Evolutionary conservation across 2,329 filamentous ascomycete species (phyloP).

Genomic region (Calycina herbarum): DNA sequence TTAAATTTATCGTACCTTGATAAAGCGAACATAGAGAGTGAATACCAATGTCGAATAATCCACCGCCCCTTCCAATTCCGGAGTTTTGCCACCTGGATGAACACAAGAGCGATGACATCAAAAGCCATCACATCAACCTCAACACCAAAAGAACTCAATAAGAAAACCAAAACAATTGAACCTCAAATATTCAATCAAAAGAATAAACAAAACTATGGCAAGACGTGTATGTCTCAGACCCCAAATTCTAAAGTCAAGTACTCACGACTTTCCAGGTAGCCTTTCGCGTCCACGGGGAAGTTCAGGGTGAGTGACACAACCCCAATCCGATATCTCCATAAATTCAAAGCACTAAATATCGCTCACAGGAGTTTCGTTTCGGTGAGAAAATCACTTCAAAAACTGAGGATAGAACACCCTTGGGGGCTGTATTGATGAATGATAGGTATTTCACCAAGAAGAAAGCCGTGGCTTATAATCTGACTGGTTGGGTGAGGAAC

Average conservation of each 20-base stretch:
- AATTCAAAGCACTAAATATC: not conserved
- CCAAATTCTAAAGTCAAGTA: not conserved
- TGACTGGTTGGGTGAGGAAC: conserved; percentile 65
- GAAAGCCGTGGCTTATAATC: conserved; percentile 48
- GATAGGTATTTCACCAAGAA: conserved; percentile 53
- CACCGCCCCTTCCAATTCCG: not conserved
- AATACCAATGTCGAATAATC: not conserved
- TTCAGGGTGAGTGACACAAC: conserved; percentile 58
- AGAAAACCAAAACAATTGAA: not conserved
- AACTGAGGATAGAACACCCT: not conserved
- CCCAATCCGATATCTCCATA: not conserved
- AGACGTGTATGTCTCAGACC: not conserved
- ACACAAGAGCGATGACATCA: not conserved
- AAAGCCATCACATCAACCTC: not conserved
- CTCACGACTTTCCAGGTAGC: conserved; percentile 55
- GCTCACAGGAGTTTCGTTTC: conserved; percentile 26
- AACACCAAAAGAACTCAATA: not conserved
- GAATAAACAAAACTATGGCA: not conserved
- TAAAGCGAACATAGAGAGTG: no score
- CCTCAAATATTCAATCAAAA: no score
- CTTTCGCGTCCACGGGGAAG: conserved; percentile 65
- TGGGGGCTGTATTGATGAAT: not conserved
- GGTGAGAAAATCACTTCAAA: not conserved
- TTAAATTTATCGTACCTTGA: no score
- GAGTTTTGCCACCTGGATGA: not conserved